phyloP scores from a whole-genome alignment of 371 early-diverging fungal species.

The Dichotomocladium elegans region DNA sequence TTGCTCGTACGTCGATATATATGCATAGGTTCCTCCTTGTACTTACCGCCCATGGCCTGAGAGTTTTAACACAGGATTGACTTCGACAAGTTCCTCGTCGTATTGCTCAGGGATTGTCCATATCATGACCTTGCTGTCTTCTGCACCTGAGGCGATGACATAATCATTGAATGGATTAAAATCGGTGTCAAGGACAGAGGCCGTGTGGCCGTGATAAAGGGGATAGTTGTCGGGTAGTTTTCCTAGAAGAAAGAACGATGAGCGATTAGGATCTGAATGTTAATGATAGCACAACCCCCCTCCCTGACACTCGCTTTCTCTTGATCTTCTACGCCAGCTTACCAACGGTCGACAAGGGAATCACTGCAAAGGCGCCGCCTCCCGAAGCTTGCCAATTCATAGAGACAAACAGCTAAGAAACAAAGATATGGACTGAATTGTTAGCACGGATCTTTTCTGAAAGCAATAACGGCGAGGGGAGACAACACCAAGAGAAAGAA shows the following conservation, averaged over 20 bases:
- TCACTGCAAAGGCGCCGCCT: slow-evolving; percentile 96
- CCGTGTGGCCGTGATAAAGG: slow-evolving; percentile 89
- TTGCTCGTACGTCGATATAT: not conserved
- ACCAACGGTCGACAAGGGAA: slow-evolving; percentile 81
- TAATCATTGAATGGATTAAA: slow-evolving; percentile 97
- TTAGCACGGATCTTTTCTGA: not conserved
- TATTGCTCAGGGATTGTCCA: slow-evolving; percentile 89
- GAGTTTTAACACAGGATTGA: slow-evolving; percentile 59
- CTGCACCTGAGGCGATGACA: slow-evolving; percentile 85
- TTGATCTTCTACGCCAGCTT: slow-evolving; percentile 12
- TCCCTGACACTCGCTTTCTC: not conserved
- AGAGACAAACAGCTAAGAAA: slow-evolving; percentile 75
- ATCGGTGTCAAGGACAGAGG: slow-evolving; percentile 94
- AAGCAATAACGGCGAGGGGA: not conserved
- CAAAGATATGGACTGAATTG: too few relatives aligned
- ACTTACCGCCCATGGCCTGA: slow-evolving; percentile 62
- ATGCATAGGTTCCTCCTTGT: not conserved
- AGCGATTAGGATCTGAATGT: too few relatives aligned
- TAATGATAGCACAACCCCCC: not conserved
- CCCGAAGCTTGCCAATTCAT: slow-evolving; percentile 96
- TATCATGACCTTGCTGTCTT: slow-evolving; percentile 94
- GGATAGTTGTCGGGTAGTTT: slow-evolving; percentile 86
- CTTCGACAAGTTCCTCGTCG: slow-evolving; percentile 59
- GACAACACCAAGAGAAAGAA: not conserved
- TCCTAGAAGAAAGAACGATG: slow-evolving; percentile 30